Conservation (phyloP, 2,329 filamentous ascomycete genomes). For the Myriosclerotinia scirpicola region DNA sequence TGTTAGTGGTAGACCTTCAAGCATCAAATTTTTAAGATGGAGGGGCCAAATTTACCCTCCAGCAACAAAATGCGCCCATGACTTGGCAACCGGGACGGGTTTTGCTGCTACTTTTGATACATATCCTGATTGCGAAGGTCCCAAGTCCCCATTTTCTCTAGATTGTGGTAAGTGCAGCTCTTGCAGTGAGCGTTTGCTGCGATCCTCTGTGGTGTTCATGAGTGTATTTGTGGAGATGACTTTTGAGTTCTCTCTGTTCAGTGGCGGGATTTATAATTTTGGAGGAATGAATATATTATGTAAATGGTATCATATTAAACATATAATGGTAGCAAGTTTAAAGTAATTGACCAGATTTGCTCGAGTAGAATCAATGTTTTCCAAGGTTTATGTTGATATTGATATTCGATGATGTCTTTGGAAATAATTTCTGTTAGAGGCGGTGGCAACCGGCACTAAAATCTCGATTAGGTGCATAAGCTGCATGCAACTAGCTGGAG, state of each 20-base stretch:
- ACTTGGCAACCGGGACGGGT: conserved; percentile 61
- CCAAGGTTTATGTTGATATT: background rate
- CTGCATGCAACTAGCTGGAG: background rate
- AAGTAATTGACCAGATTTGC: conserved; percentile 17
- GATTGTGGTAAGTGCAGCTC: conserved; percentile 44
- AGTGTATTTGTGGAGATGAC: conserved; percentile 26
- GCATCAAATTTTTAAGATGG: background rate
- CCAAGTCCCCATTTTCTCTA: conserved; percentile 59
- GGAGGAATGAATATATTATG: conserved; percentile 10
- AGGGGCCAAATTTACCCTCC: conserved; percentile 66
- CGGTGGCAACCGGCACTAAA: conserved; percentile 12
- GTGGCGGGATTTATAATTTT: background rate
- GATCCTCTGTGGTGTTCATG: conserved; percentile 37
- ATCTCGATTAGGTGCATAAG: background rate
- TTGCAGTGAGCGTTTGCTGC: conserved; percentile 26
- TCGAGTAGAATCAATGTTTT: background rate
- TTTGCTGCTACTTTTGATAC: conserved; percentile 43
- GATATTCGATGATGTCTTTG: conserved; percentile 10
- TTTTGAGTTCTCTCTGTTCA: conserved; percentile 12
- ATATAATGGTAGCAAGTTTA: background rate
- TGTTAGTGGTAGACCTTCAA: conserved; percentile 14
- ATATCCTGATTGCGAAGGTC: conserved; percentile 47
- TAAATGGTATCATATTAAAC: conserved; percentile 13
- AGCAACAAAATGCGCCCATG: conserved; percentile 89
- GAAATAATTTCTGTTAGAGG: conserved; percentile 19